phyloP scores from a whole-genome alignment of 768 basidiomycete genomes.

The Nidula microcarpa region DNA sequence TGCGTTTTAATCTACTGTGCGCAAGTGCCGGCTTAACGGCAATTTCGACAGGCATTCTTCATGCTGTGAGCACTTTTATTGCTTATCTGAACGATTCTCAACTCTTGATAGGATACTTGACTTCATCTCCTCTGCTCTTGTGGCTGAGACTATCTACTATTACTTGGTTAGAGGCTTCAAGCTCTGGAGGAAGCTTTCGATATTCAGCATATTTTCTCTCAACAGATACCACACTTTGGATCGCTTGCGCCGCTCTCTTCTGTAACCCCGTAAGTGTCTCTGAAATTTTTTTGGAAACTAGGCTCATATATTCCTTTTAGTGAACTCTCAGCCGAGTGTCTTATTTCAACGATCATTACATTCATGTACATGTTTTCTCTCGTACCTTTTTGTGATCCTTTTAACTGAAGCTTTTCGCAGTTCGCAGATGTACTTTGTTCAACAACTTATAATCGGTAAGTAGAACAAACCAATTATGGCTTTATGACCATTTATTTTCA shows the following conservation, averaged over 20 bases:
- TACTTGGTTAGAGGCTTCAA: neutral
- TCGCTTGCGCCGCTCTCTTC: neutral
- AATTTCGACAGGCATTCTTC: neutral
- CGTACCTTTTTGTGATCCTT: neutral
- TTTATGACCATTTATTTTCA: no score
- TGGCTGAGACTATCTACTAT: neutral
- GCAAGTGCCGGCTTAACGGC: neutral
- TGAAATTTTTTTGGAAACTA: no score
- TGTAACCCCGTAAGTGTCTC: neutral
- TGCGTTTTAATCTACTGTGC: neutral
- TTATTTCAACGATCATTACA: constrained; percentile 38
- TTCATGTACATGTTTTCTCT: constrained; percentile 28
- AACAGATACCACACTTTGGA: neutral
- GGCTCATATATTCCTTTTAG: neutral
- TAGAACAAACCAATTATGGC: neutral
- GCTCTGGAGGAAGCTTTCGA: no score
- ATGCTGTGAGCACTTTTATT: neutral
- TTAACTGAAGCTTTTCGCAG: constrained; percentile 12
- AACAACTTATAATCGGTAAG: constrained; percentile 34
- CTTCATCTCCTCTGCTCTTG: neutral
- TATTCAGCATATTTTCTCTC: neutral
- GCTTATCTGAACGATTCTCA: neutral
- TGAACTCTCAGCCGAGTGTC: constrained; percentile 30
- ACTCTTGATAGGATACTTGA: constrained; percentile 10
- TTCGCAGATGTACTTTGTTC: constrained; percentile 41